A percentile compares a stretch with the other conserved stretches of the same genome.
Conservation (phyloP, 2,329 filamentous ascomycete genomes). For the Hymenoscyphus albidus region DNA sequence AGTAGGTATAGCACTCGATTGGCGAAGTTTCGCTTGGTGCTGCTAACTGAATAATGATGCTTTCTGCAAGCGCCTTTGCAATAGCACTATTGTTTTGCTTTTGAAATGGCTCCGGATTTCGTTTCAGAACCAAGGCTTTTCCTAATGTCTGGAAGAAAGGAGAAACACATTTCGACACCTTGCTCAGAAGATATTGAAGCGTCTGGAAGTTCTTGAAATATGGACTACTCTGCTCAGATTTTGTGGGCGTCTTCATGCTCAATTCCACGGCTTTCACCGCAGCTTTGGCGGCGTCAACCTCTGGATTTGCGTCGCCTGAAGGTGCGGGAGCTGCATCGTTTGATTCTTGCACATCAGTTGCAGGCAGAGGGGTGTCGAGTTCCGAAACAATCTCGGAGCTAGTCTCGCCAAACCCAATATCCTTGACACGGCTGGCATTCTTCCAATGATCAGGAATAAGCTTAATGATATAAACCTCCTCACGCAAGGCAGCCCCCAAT, state of each 20-base stretch:
- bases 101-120: slow-evolving; percentile 62
- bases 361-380: slow-evolving; percentile 17
- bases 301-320: slow-evolving; percentile 8
- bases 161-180: slow-evolving; percentile 74
- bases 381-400: slow-evolving; percentile 14
- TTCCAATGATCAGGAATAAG: slow-evolving; percentile 68
- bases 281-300: not conserved
- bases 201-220: slow-evolving; percentile 73
- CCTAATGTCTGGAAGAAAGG: slow-evolving; percentile 83
- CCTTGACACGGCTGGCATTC: slow-evolving; percentile 25
- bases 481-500: slow-evolving; percentile 75
- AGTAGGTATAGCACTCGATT: slow-evolving; percentile 70
- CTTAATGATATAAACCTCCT: slow-evolving; percentile 73
- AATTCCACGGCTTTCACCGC: slow-evolving; percentile 1
- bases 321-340: not conserved
- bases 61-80: slow-evolving; percentile 65
- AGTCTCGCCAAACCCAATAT: slow-evolving; percentile 23
- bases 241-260: slow-evolving; percentile 40
- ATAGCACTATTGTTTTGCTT: slow-evolving; percentile 52
- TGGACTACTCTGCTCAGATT: slow-evolving; percentile 40
- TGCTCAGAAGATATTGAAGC: slow-evolving; percentile 71
- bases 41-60: slow-evolving; percentile 63
- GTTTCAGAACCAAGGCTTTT: slow-evolving; percentile 72
- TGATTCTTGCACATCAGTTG: slow-evolving; percentile 6
- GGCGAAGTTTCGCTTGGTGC: slow-evolving; percentile 42